Evolutionary conservation across 176 grass and related monocot genomes (phyloP), one percentile per base, ranked within the genome.

Genomic region (Carex kokanica): DNA sequence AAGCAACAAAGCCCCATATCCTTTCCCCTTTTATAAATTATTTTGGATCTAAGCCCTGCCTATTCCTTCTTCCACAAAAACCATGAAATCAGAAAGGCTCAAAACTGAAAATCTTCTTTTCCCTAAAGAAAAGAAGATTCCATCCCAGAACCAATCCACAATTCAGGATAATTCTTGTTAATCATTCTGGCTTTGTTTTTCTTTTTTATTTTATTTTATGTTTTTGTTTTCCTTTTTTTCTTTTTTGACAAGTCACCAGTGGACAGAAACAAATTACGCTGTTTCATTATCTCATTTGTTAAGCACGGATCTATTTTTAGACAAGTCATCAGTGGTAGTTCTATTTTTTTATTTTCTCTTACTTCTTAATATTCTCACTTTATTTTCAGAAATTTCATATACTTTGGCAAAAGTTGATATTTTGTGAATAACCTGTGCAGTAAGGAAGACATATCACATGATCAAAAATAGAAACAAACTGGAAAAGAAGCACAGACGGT

Each of bases 1-100:
- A 78, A 87, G 14, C 86, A 87, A 77, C 86, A 86, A 72, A 71
- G 38, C 7, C 86, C 86, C 86, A 87, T 87, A 23, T 55, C n/a
- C 73, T 63, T 53, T 74, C 65, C 43, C 52, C 43, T 47, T 65
- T 34, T 49, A n/a, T 38, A 57, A 57, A 52, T 64, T 38, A 2
- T 45, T 85, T 73, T 70, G 34, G 9, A 24, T 27, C 32, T 47
- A 78, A 85, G 21, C 7, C 64, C 34, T 25, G 6, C 12, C 60
- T 40, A 8, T 84, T 56, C 25, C 66, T 77, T 77, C 73, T 75
- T 31, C 23, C 73, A 52, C 14, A 55, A 77, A 77, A 32, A 78
- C 49, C 73, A 17, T 55, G 11, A 75, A 56, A 31, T 5, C 6
- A 61, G 62, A 86, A 61, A 25, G 27, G 18, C 17, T n/a, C 11